A percentile compares a stretch with the other conserved stretches of the same genome.
These are phyloP conservation scores for Phalaenopsis equestris DNA, from an alignment of 106 monocot species.

Conservation along the genomic window DNA sequence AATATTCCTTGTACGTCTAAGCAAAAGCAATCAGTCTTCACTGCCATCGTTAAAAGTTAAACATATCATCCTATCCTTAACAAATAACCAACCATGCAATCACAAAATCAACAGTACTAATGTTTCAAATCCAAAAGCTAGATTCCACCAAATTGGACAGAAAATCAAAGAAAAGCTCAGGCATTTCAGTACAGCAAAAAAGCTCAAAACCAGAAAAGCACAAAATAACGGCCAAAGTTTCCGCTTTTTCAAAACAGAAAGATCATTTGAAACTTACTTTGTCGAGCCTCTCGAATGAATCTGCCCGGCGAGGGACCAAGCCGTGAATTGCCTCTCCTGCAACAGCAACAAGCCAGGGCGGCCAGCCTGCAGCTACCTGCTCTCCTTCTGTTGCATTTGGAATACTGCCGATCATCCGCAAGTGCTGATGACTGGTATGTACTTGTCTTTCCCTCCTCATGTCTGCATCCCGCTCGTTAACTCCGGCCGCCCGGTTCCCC, in stretches of 20 bases:
- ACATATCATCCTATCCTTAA: not conserved
- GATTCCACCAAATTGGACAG: too few relatives aligned
- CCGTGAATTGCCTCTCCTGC: slow-evolving; percentile 42
- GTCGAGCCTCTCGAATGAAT: slow-evolving; percentile 31
- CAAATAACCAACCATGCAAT: not conserved
- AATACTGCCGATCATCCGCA: slow-evolving; percentile 2
- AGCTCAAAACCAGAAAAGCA: not conserved
- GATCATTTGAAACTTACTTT: slow-evolving; percentile 13
- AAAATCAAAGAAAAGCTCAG: not conserved
- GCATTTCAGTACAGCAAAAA: not conserved
- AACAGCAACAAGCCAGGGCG: slow-evolving; percentile 34
- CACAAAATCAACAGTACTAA: not conserved
- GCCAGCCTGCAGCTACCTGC: slow-evolving; percentile 44
- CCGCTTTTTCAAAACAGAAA: not conserved
- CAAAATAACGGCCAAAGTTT: not conserved
- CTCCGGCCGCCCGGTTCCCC: slow-evolving; percentile 20
- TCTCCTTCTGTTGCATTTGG: slow-evolving; percentile 19
- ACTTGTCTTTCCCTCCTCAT: slow-evolving; percentile 44
- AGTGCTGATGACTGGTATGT: not conserved
- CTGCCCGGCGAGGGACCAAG: slow-evolving; percentile 32
- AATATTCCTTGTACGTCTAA: not conserved
- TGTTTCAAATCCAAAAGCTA: not conserved
- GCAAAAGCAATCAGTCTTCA: not conserved
- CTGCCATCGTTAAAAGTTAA: not conserved
- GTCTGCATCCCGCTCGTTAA: slow-evolving; percentile 28